Evolutionary conservation across 495 filamentous ascomycete genomes (phyloP), one percentile per base, ranked within the genome.

Genomic region (Penicillium paradoxum): DNA sequence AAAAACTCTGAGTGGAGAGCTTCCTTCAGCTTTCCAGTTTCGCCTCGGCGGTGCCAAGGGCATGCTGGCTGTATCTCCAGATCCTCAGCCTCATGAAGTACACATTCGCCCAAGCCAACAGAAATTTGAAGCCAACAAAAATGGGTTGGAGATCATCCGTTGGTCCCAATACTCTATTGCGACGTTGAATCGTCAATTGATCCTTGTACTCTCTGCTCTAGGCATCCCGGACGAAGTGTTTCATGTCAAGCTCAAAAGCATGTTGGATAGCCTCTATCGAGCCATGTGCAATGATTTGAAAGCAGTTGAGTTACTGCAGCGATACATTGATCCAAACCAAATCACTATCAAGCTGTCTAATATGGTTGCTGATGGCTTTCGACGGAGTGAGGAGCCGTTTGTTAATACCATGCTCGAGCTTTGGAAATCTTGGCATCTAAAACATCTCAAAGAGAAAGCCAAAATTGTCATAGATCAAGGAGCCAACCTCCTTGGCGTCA

Each of bases 1-100:
- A 29, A 73, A 64, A 14, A 76, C 73, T 4, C 51, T 64, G 1
- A 67, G 64, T 11, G 61, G 68, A 1, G 59, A 76, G 1, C 68
- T 78, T 36, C 91, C 92, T 0, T 96, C 90, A 0, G 88, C 87
- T 0, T 90, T 88, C 56, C 93, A 99, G 60, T 96, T 97, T 58
- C 87, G 95, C 14, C 78, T 95, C 53, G 93, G 87, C 14, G 95
- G 93, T 14, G 90, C 82, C 63, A 99, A 99, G 70, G 93, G 93
- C 1, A 82, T 99, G 39, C 76, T 99, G 13, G 83, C 83, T 2
- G 70, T 87, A 8, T 90, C 79, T 59, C 77, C 85, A 2, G 79
- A 88, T 6, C 76, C 79, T 29, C 70, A 65, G 30, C 73, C 74
- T 0, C 74, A 71, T 1, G 79, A 95, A 45, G 78, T 95, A 15